Percentiles rank a stretch among this genome's conserved stretches.
phyloP scores from a whole-genome alignment of 805 yeast species.

The Metschnikowia kunwiensis region DNA sequence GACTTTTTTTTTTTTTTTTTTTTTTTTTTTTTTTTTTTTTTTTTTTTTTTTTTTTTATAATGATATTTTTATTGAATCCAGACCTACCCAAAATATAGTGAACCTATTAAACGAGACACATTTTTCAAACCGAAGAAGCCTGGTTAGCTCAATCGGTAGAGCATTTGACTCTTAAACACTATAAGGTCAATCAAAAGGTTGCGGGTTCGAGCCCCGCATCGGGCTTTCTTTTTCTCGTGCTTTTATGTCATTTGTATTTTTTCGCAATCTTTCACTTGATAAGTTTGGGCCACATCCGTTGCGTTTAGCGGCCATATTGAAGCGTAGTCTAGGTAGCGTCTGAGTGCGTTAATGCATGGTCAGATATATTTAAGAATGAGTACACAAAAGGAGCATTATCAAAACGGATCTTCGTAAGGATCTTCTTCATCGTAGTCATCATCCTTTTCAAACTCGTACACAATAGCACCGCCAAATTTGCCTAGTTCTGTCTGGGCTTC shows the following conservation, averaged over 20 bases:
- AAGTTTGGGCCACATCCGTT: too few relatives aligned
- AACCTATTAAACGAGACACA: too few relatives aligned
- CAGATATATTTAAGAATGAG: background rate
- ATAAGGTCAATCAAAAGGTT: constrained; percentile 25
- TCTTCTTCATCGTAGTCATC: constrained; percentile 98
- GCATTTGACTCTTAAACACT: constrained; percentile 22
- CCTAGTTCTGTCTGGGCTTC: constrained; percentile 75
- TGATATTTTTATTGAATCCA: background rate
- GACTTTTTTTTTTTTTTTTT: too few relatives aligned
- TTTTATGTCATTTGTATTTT: background rate
- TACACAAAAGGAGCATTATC: too few relatives aligned
- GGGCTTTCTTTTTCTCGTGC: constrained; percentile 14
- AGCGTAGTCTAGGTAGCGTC: too few relatives aligned
- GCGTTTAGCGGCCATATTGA: too few relatives aligned
- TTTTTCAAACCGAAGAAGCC: constrained; percentile 14
- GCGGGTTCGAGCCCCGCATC: constrained; percentile 28
- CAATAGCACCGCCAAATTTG: constrained; percentile 82
- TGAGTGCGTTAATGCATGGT: background rate
- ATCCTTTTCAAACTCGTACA: constrained; percentile 92
- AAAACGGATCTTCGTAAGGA: constrained; percentile 95
- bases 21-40: background rate
- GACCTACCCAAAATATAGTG: too few relatives aligned
- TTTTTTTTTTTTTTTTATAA: background rate
- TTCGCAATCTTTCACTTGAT: too few relatives aligned
- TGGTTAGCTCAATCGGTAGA: constrained; percentile 26